These are phyloP conservation scores for Colletotrichum sp. DNA, from an alignment of 2,329 filamentous ascomycete genomes.

Conservation along the genomic window DNA sequence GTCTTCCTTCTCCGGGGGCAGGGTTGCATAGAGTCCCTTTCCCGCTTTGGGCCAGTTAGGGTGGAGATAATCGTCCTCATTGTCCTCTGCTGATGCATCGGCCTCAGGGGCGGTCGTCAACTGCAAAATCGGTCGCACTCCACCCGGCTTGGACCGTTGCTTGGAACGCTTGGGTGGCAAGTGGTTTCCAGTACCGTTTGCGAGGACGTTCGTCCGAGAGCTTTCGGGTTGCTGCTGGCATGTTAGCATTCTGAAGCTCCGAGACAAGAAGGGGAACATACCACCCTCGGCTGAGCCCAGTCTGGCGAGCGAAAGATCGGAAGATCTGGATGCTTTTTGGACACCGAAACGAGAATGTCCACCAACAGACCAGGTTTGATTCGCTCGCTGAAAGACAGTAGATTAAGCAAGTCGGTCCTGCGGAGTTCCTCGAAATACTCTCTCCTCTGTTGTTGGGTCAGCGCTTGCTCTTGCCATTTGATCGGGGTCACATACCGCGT, in stretches of 20 bases:
- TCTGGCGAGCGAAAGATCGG: conserved; percentile 46
- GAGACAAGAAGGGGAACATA: neutral
- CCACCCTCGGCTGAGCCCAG: conserved; percentile 33
- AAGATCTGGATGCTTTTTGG: conserved; percentile 44
- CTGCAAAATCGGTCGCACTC: conserved; percentile 36
- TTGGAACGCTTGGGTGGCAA: conserved; percentile 22
- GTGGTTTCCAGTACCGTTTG: neutral
- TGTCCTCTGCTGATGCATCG: conserved; percentile 27
- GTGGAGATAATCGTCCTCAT: conserved; percentile 34
- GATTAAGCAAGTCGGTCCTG: conserved; percentile 41
- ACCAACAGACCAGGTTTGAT: conserved; percentile 44
- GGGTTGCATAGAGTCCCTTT: conserved; percentile 41
- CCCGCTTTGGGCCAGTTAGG: conserved; percentile 46
- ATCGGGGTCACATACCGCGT: conserved; percentile 26
- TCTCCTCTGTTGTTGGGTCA: conserved; percentile 31
- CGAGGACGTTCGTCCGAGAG: neutral
- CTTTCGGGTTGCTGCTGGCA: neutral
- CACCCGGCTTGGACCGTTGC: conserved; percentile 33
- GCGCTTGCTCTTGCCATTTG: neutral
- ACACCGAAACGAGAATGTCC: conserved; percentile 45
- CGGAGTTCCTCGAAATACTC: conserved; percentile 42
- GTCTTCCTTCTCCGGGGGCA: conserved; percentile 42
- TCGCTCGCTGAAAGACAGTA: conserved; percentile 45
- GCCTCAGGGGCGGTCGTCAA: conserved; percentile 21
- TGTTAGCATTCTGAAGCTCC: neutral